phyloP scores from a whole-genome alignment of 1,284 basidiomycete genomes.

The Stygiomarasmius scandens region DNA sequence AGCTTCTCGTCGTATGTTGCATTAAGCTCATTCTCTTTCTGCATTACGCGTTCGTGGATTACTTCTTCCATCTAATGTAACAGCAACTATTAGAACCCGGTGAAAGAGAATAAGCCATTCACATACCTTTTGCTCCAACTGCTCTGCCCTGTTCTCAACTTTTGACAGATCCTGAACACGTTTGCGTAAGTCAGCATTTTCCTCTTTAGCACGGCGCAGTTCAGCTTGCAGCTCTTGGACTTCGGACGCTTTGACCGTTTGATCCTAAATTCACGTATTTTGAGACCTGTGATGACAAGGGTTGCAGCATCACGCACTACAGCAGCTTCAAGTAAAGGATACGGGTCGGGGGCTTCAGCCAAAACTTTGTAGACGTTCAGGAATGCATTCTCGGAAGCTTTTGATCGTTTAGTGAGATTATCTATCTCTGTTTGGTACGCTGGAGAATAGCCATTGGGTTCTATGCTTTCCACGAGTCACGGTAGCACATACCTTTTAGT shows the following conservation, averaged over 20 bases:
- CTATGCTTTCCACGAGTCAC: not conserved
- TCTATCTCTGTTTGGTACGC: slow-evolving; percentile 98
- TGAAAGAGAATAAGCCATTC: not conserved
- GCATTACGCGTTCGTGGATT: slow-evolving; percentile 81
- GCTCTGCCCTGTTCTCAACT: slow-evolving; percentile 72
- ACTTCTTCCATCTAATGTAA: slow-evolving; percentile 81
- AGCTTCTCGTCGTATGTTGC: slow-evolving; percentile 96
- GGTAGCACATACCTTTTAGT: slow-evolving; percentile 66
- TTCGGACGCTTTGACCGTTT: slow-evolving; percentile 86
- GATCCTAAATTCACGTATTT: slow-evolving; percentile 56
- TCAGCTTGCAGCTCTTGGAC: slow-evolving; percentile 76
- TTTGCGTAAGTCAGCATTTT: slow-evolving; percentile 79
- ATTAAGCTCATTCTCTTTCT: slow-evolving; percentile 94
- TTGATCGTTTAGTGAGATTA: slow-evolving; percentile 88
- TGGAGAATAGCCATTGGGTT: slow-evolving; percentile 27
- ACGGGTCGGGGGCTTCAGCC: slow-evolving; percentile 94
- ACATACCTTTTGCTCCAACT: slow-evolving; percentile 81
- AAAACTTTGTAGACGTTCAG: slow-evolving; percentile 92
- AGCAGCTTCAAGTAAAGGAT: slow-evolving; percentile 91
- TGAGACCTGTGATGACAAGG: not conserved
- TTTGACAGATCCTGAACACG: slow-evolving; percentile 72
- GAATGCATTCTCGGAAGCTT: slow-evolving; percentile 91
- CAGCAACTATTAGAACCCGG: slow-evolving; percentile 4
- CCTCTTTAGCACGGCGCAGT: slow-evolving; percentile 69
- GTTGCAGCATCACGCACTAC: slow-evolving; percentile 58